Conservation (phyloP, 768 basidiomycete species). For the Kwoniella heveanensis region DNA sequence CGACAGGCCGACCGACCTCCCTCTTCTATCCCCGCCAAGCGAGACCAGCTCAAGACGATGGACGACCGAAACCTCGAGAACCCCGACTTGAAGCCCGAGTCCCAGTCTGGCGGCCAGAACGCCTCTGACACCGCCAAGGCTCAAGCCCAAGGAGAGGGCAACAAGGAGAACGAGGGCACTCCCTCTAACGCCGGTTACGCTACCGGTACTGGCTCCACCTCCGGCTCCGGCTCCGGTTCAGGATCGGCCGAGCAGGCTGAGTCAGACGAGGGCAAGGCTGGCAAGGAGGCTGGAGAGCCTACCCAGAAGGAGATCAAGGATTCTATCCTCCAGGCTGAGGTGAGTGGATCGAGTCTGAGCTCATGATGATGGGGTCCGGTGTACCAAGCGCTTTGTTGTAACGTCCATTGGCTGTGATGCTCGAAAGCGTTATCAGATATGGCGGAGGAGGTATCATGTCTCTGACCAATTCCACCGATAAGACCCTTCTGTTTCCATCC, state of each 20-base stretch:
- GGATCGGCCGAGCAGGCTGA: not conserved
- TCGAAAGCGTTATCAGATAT: too few species aligned
- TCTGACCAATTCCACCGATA: too few species aligned
- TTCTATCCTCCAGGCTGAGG: slow-evolving; percentile 14
- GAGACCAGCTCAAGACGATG: slow-evolving; percentile 10
- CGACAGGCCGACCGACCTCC: slow-evolving; percentile 9
- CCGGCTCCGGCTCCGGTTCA: slow-evolving; percentile 2
- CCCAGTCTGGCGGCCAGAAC: slow-evolving; percentile 12
- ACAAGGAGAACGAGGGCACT: not conserved
- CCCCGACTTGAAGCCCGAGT: slow-evolving; percentile 10
- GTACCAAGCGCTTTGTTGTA: too few species aligned
- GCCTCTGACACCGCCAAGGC: slow-evolving; percentile 15
- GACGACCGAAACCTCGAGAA: slow-evolving; percentile 7
- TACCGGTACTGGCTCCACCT: not conserved
- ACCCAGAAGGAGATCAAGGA: slow-evolving; percentile 16
- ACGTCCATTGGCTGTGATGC: too few species aligned
- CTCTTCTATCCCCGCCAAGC: slow-evolving; percentile 10
- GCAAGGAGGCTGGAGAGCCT: slow-evolving; percentile 16
- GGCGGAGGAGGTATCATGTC: too few species aligned
- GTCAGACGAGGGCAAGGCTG: not conserved
- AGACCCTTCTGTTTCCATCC: too few species aligned
- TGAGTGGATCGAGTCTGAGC: too few species aligned
- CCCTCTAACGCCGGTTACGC: not conserved
- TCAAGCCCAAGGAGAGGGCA: slow-evolving; percentile 1
- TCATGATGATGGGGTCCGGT: too few species aligned